These are phyloP conservation scores for Microcyclospora pomicola DNA, from an alignment of 2,329 filamentous ascomycete species.

Conservation along the genomic window DNA sequence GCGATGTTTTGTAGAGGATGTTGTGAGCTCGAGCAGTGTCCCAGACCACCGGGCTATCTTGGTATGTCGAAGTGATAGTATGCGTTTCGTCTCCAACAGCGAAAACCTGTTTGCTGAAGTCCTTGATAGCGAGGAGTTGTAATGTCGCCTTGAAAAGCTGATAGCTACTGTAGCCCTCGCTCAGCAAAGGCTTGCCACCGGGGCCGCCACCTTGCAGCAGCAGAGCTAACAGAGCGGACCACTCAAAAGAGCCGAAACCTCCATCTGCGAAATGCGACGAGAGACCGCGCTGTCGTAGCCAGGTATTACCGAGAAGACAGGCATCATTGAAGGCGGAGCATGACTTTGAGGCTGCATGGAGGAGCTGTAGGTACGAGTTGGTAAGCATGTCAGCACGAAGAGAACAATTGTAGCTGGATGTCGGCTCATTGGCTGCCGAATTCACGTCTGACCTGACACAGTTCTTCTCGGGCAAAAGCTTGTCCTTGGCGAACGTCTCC, in stretches of 20 bases:
- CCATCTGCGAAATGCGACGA: slow-evolving; percentile 54
- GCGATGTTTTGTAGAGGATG: slow-evolving; percentile 76
- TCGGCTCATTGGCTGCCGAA: slow-evolving; percentile 32
- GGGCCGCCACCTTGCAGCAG: slow-evolving; percentile 65
- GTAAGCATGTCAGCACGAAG: slow-evolving; percentile 65
- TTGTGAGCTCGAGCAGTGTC: slow-evolving; percentile 66
- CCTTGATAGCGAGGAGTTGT: slow-evolving; percentile 67
- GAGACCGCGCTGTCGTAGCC: slow-evolving; percentile 81
- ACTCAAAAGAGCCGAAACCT: slow-evolving; percentile 90
- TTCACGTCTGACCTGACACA: slow-evolving; percentile 48
- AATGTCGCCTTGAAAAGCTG: slow-evolving; percentile 89
- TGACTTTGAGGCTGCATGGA: slow-evolving; percentile 55
- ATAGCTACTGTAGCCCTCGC: slow-evolving; percentile 71
- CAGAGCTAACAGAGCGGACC: slow-evolving; percentile 65
- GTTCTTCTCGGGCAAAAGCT: slow-evolving; percentile 56
- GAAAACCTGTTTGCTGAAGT: slow-evolving; percentile 51
- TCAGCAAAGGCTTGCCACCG: slow-evolving; percentile 57
- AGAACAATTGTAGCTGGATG: slow-evolving; percentile 80
- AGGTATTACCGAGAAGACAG: slow-evolving; percentile 72
- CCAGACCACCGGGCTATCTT: slow-evolving; percentile 55
- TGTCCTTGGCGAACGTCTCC: slow-evolving; percentile 54
- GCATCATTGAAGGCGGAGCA: slow-evolving; percentile 68
- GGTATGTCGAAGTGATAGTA: slow-evolving; percentile 25
- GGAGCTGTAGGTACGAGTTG: slow-evolving; percentile 58
- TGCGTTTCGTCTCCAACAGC: slow-evolving; percentile 24